Evolutionary conservation across 768 basidiomycete genomes (phyloP).

Genomic region (Boletus vinaceobasis): DNA sequence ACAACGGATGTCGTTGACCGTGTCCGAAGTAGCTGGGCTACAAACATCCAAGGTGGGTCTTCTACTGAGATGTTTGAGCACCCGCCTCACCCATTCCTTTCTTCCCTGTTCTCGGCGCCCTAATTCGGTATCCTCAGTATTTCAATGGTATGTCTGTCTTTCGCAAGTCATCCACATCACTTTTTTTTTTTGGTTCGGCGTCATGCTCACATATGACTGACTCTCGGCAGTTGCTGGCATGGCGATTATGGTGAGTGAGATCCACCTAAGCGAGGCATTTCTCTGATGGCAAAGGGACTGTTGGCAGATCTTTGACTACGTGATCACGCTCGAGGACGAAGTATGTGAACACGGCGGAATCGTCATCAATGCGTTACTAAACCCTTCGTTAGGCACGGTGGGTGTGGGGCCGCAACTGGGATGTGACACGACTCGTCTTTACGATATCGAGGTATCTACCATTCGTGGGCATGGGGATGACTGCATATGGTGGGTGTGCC

Average conservation of each 20-base stretch:
- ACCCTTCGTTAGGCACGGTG: conserved; percentile 11
- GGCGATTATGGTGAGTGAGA: conserved; percentile 12
- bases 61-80: not conserved
- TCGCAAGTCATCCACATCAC: not conserved
- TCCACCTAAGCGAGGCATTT: not conserved
- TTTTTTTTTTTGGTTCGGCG: not conserved
- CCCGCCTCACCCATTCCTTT: not conserved
- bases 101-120: not conserved
- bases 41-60: conserved; percentile 13
- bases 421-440: conserved; percentile 12
- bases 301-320: conserved; percentile 10
- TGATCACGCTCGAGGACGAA: conserved; percentile 10
- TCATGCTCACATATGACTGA: not conserved
- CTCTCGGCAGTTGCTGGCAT: conserved; percentile 14
- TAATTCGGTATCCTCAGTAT: conserved; percentile 4
- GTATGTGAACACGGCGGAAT: not conserved
- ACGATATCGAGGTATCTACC: conserved; percentile 21
- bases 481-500: conserved; percentile 10
- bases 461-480: conserved; percentile 9
- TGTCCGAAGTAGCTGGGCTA: conserved; percentile 6
- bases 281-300: not conserved
- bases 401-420: conserved; percentile 20
- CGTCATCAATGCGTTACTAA: not conserved
- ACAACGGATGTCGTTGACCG: not conserved
- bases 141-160: conserved; percentile 8